phyloP scores from a whole-genome alignment of 1,284 basidiomycete genomes.

The Ganoderma leucocontextum region DNA sequence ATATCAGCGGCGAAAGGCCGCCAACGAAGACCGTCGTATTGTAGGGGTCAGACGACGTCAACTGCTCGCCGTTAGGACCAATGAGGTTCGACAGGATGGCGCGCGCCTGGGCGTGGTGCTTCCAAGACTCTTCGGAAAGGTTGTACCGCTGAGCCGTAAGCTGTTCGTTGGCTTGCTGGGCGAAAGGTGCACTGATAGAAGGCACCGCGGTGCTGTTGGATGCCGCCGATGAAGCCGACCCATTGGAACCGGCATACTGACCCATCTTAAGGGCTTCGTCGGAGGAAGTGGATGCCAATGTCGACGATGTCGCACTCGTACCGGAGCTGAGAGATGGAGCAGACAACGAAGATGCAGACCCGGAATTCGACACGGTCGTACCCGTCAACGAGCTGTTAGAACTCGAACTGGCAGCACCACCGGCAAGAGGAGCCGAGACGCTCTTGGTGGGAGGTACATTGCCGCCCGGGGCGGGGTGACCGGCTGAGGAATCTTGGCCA shows the following conservation, averaged over 20 bases:
- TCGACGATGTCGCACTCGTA: slow-evolving; percentile 55
- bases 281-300: slow-evolving; percentile 53
- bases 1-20: slow-evolving; percentile 84
- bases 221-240: slow-evolving; percentile 19
- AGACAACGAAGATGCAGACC: slow-evolving; percentile 65
- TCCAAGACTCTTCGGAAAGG: slow-evolving; percentile 80
- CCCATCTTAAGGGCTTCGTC: slow-evolving; percentile 51
- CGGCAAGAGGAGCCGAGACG: slow-evolving; percentile 73
- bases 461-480: slow-evolving; percentile 56
- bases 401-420: slow-evolving; percentile 43
- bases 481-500: slow-evolving; percentile 41
- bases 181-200: slow-evolving; percentile 52
- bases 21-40: slow-evolving; percentile 95
- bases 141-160: slow-evolving; percentile 57
- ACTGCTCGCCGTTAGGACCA: slow-evolving; percentile 83
- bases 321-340: slow-evolving; percentile 64
- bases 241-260: slow-evolving; percentile 50
- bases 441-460: slow-evolving; percentile 59
- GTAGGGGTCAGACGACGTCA: slow-evolving; percentile 87
- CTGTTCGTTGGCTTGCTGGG: slow-evolving; percentile 51
- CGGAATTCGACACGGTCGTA: slow-evolving; percentile 53
- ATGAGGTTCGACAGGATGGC: slow-evolving; percentile 83
- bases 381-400: slow-evolving; percentile 49
- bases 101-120: slow-evolving; percentile 80
- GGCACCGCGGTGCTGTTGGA: slow-evolving; percentile 33